These are phyloP conservation scores for Dimargaris cristalligena DNA, from an alignment of 192 early-diverging fungal species.

Conservation along the genomic window DNA sequence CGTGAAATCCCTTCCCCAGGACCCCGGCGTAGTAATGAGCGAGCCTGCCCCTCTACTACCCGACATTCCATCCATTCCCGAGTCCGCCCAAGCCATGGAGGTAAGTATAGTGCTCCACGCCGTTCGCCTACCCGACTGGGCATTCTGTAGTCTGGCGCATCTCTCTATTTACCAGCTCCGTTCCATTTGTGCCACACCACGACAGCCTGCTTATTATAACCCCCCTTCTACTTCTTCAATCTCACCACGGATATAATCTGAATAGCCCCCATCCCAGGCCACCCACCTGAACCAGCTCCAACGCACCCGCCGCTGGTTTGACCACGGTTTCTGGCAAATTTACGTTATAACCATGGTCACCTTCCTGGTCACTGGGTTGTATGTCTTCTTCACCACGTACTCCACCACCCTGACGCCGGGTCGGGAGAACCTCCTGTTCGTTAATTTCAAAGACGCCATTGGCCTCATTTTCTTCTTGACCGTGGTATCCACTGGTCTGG, in stretches of 20 bases:
- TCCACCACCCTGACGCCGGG: not conserved
- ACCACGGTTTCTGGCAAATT: not conserved
- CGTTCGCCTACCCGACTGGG: too few species aligned
- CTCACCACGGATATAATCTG: not conserved
- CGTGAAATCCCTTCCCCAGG: too few species aligned
- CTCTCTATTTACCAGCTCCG: too few species aligned
- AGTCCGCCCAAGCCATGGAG: too few species aligned
- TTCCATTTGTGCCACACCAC: too few species aligned
- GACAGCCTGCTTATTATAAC: too few species aligned
- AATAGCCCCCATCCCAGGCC: not conserved
- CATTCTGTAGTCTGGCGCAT: too few species aligned
- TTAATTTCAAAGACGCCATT: not conserved
- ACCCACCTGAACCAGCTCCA: not conserved
- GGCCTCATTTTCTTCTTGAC: not conserved
- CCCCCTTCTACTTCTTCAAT: too few species aligned
- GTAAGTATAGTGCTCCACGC: too few species aligned
- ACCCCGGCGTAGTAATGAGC: too few species aligned
- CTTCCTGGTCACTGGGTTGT: not conserved
- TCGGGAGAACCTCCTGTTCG: not conserved
- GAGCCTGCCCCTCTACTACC: too few species aligned
- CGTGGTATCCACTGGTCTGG: not conserved
- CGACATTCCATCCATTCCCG: too few species aligned
- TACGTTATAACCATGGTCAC: not conserved
- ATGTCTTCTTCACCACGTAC: constrained; percentile 2
- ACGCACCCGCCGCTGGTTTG: not conserved